Percentiles rank a stretch among this genome's conserved stretches.
These are phyloP conservation scores for Cyclotella baltica DNA, from an alignment of 108 stramenopile genomes.

Conservation along the genomic window DNA sequence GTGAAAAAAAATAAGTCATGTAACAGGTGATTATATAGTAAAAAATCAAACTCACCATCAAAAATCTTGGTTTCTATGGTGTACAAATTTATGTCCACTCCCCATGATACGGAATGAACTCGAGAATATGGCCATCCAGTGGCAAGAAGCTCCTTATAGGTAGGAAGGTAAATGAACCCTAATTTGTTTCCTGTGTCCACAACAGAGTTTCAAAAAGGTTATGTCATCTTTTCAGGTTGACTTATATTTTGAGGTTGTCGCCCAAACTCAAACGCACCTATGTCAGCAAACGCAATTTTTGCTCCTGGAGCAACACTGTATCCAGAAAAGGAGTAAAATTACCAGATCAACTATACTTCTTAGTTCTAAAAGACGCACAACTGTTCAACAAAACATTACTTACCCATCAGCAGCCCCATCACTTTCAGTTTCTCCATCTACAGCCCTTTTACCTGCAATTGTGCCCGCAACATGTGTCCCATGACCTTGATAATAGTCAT, in stretches of 20 bases:
- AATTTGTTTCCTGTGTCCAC: constrained; percentile 29
- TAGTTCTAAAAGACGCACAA: too few species aligned
- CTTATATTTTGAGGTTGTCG: too few species aligned
- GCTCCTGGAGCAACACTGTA: constrained; percentile 37
- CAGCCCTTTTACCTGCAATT: constrained; percentile 35
- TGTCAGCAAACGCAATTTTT: constrained; percentile 44
- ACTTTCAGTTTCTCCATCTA: constrained; percentile 9
- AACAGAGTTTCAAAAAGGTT: too few species aligned
- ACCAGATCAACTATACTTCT: too few species aligned
- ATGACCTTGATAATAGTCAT: constrained; percentile 38
- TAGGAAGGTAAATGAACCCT: constrained; percentile 32
- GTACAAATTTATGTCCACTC: constrained; percentile 32
- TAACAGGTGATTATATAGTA: background rate
- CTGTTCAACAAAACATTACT: background rate
- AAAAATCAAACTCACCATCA: constrained; percentile 22
- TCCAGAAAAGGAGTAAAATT: too few species aligned
- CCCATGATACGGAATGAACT: constrained; percentile 61
- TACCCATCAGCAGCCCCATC: constrained; percentile 36
- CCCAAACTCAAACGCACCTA: too few species aligned
- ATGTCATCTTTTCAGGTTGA: too few species aligned
- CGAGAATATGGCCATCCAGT: constrained; percentile 34
- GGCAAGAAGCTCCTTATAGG: constrained; percentile 28
- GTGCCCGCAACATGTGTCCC: constrained; percentile 51
- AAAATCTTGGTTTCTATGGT: constrained; percentile 35
- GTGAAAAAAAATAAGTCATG: background rate